phyloP scores from a whole-genome alignment of 768 basidiomycete genomes.

The Pholiota conissans region DNA sequence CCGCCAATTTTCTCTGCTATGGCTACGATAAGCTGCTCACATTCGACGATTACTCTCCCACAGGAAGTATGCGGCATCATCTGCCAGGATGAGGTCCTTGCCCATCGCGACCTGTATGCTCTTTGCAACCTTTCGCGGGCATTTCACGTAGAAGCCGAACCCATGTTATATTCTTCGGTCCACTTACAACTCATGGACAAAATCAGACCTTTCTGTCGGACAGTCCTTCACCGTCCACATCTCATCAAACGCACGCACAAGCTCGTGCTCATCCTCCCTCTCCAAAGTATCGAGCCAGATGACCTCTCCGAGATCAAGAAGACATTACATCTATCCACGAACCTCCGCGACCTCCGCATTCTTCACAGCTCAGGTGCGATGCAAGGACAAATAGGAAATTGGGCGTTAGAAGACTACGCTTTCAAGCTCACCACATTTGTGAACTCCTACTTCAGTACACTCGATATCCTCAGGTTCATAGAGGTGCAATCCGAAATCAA shows the following conservation, averaged over 20 bases:
- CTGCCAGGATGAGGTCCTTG: background rate
- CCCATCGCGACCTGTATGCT: background rate
- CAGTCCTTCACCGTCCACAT: background rate
- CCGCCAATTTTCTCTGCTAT: no score
- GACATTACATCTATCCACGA: background rate
- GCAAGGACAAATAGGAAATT: background rate
- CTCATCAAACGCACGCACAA: background rate
- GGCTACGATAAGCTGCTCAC: no score
- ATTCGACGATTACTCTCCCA: no score
- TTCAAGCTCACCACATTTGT: background rate
- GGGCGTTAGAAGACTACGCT: background rate
- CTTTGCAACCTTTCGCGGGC: background rate
- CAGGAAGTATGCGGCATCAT: background rate
- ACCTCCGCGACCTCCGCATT: background rate
- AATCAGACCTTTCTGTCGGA: background rate
- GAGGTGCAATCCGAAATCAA: background rate
- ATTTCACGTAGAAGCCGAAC: background rate
- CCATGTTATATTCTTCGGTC: background rate
- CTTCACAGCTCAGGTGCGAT: background rate
- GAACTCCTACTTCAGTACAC: background rate
- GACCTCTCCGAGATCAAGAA: background rate
- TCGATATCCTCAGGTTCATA: background rate
- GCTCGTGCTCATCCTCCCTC: background rate
- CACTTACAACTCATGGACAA: background rate
- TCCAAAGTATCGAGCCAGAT: background rate